Conservation (phyloP, 1,284 basidiomycete genomes). For the Trametes sp. region DNA sequence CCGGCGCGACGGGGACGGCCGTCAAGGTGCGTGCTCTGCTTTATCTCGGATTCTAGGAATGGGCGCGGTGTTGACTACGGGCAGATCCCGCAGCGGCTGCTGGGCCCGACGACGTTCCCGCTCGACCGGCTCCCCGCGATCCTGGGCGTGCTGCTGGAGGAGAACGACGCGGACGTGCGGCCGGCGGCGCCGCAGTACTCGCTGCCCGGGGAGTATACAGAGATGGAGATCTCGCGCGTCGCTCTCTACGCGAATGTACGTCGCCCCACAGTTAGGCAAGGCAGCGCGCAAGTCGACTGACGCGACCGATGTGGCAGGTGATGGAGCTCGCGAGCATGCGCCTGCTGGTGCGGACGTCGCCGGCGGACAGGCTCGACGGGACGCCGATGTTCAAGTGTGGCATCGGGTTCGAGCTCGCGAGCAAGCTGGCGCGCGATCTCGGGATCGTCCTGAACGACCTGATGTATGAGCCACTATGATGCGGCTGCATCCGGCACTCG, state of each 20-base stretch:
- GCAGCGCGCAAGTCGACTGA: not conserved
- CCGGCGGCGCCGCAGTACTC: constrained; percentile 55
- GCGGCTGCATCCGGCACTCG: no score
- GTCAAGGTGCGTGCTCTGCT: constrained; percentile 53
- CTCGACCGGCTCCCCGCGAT: constrained; percentile 87
- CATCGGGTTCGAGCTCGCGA: constrained; percentile 70
- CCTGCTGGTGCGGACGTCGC: constrained; percentile 72
- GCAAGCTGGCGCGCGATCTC: constrained; percentile 68
- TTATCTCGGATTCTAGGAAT: not conserved
- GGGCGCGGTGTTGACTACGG: not conserved
- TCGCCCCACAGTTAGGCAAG: constrained; percentile 15
- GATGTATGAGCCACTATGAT: constrained; percentile 65
- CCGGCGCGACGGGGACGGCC: constrained; percentile 47
- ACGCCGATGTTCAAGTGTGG: constrained; percentile 79
- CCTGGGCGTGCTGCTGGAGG: constrained; percentile 83
- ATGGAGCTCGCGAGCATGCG: constrained; percentile 74
- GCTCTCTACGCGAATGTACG: constrained; percentile 65
- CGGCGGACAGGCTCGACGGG: constrained; percentile 72
- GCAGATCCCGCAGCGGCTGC: constrained; percentile 79
- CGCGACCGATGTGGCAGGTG: constrained; percentile 55
- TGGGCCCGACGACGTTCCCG: constrained; percentile 84
- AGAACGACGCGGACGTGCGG: constrained; percentile 72
- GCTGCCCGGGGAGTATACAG: constrained; percentile 67
- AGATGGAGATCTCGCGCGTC: constrained; percentile 71
- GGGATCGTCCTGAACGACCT: constrained; percentile 72